These are phyloP conservation scores for Viola odorata DNA, from an alignment of 345 rosid genomes.

Conservation along the genomic window DNA sequence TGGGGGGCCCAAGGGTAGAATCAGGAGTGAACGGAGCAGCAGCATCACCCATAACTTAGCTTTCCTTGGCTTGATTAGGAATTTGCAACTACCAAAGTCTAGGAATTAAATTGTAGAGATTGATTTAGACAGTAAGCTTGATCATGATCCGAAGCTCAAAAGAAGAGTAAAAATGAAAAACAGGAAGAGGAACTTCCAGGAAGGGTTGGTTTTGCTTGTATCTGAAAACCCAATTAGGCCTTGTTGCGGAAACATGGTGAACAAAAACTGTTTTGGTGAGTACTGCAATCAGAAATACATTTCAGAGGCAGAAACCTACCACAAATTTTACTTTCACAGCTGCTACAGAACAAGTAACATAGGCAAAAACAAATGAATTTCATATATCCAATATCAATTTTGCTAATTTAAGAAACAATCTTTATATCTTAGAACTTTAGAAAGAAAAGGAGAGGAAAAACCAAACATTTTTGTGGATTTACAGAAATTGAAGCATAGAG, in stretches of 20 bases:
- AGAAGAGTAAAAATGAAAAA: conserved; percentile 57
- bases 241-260: conserved; percentile 66
- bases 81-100: conserved; percentile 26
- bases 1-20: conserved; percentile 41
- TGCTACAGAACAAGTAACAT: conserved; percentile 1
- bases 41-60: conserved; percentile 46
- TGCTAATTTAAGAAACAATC: no score
- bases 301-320: conserved; percentile 46
- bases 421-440: no score
- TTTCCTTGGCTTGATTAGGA: conserved; percentile 25
- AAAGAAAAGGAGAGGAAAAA: no score
- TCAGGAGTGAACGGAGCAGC: conserved; percentile 37
- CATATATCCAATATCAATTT: no score
- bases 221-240: conserved; percentile 49
- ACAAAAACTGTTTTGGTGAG: conserved; percentile 47
- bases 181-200: conserved; percentile 62
- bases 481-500: no score
- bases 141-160: conserved; percentile 47
- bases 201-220: conserved; percentile 37
- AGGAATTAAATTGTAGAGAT: conserved; percentile 18
- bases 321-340: conserved; percentile 15
- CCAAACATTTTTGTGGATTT: no score
- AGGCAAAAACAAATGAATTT: no score
- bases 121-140: background rate
- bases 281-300: conserved; percentile 60